Base-by-base conservation (phyloP, 768 basidiomycete species). In the Psilocybe subaeruginosa region DNA sequence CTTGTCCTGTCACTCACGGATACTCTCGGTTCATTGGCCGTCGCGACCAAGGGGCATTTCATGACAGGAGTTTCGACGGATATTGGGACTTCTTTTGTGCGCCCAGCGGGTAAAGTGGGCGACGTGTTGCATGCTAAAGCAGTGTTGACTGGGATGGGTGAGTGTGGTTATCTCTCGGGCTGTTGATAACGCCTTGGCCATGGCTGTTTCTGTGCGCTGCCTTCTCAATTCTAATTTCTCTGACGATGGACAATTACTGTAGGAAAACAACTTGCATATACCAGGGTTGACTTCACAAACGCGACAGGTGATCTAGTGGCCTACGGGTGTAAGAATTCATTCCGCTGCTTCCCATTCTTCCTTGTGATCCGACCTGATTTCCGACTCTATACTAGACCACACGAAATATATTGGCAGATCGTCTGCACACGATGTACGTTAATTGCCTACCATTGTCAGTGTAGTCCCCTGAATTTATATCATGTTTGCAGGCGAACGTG, bases 11-110 rank as follows among this genome's bases (percentile, higher is more conserved):
- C 92, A 8, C 76, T 95, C 31, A 93, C 93, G 4, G 93, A 94
- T 72, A 93, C 92, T 12, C 73, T 94, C 16, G 92, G 93, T 3
- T 93, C 92, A 0, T 82, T 94, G 16, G 92, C 89, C n/a, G 85
- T 95, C 27, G 90, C 92, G 1, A 84, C 87, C 12, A 88, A 87
- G 64, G 93, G 93, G 2, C 88, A 92, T 8, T 95, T 77, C 68
- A 92, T 93, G 92, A 94, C 93, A 0, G 92, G 93, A 14, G 92
- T 94, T 8, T 92, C 91, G 2, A 92, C 91, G 3, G 92, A 94
- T 70, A 85, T 95, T 64, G 87, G 80, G 23, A 83, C 92, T 0
- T 90, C 90, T 1, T 94, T 93, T 63, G 84, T 93, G 59, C 85
- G 86, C 35, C 91, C 90, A 17, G 89, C 83, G 4, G 93, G 93